Evolutionary conservation across 768 basidiomycete genomes (phyloP), one percentile per base, ranked within the genome.

Genomic region (Mycena galopus): DNA sequence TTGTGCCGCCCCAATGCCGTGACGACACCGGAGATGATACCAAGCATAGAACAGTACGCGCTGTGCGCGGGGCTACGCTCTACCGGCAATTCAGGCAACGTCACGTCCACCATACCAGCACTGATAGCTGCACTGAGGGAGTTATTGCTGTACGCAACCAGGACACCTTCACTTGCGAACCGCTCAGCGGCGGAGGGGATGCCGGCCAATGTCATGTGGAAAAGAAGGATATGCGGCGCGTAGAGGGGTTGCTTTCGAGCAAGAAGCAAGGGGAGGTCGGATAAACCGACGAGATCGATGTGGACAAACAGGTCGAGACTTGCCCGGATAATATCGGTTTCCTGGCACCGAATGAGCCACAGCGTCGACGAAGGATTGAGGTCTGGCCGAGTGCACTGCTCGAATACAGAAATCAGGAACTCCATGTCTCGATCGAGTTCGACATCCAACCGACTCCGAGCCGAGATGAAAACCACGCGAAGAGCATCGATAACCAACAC

Each of bases 191-290:
- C 92, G 1, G 89, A 87, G 0, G 92, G 89, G 64, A 94, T 87
- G 69, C 90, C 90, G 19, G 93, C 94, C 23, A 98, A 82, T 0
- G 94, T 90, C 85, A 96, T 93, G 78, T 97, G 96, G 84, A 98
- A 94, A 33, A 92, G 84, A 65, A 98, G 89, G 67, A 97, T 84
- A 76, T 94, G 93, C 0, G 93, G 90, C 0, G 93, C 86, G 77
- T 95, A 95, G 30, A 93, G 81, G 16, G 94, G 89, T 78, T 89
- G 86, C 65, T 91, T 92, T 55, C 89, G 88, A 1, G 88, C 77
- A 25, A 92, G 84, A 21, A 94, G 86, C 14, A 92, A 82, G 2
- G 89, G 84, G 1, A 93, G 79, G 73, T 94, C 92, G 16, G 92
- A 90, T 17, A 92, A 79, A 17, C 94, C 94, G 35, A 88, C 88